Evolutionary conservation across 139 green algal genomes (phyloP).

Genomic region (Chlorella sp.): DNA sequence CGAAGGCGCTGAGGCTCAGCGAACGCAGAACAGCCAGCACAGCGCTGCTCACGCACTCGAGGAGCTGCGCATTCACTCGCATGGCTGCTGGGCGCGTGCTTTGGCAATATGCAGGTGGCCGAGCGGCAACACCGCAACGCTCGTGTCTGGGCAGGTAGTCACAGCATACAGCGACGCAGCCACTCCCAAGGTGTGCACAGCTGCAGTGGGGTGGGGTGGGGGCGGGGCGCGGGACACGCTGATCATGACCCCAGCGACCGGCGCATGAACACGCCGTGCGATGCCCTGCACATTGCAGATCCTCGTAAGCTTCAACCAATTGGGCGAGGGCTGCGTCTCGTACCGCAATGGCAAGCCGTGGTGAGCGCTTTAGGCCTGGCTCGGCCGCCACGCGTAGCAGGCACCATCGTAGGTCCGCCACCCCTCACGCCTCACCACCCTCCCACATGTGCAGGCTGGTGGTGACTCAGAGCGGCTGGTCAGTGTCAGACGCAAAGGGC

Average conservation of each 20-base stretch:
- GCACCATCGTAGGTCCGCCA: too few species aligned
- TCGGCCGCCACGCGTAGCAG: neutral
- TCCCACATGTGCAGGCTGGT: slow-evolving; percentile 27
- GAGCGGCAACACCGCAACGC: neutral
- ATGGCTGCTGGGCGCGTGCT: too few species aligned
- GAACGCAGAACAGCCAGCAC: too few species aligned
- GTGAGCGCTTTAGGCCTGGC: slow-evolving; percentile 4
- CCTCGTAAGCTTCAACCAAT: slow-evolving; percentile 14
- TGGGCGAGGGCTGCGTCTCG: slow-evolving; percentile 15
- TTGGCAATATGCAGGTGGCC: neutral
- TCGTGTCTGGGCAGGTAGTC: neutral
- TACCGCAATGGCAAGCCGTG: slow-evolving; percentile 24
- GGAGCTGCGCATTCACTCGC: too few species aligned
- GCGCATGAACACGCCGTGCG: neutral
- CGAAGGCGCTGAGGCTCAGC: too few species aligned
- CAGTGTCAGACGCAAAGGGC: slow-evolving; percentile 14
- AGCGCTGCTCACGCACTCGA: too few species aligned
- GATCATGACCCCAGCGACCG: too few species aligned
- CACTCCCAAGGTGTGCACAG: neutral
- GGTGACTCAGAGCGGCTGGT: slow-evolving; percentile 9
- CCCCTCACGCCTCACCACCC: too few species aligned
- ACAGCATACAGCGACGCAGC: neutral
- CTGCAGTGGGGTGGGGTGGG: too few species aligned
- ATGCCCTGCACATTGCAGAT: slow-evolving; percentile 5
- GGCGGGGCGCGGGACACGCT: too few species aligned